Evolutionary conservation across 331 rosid genomes (phyloP).

Genomic region (Cucumis variabilis): DNA sequence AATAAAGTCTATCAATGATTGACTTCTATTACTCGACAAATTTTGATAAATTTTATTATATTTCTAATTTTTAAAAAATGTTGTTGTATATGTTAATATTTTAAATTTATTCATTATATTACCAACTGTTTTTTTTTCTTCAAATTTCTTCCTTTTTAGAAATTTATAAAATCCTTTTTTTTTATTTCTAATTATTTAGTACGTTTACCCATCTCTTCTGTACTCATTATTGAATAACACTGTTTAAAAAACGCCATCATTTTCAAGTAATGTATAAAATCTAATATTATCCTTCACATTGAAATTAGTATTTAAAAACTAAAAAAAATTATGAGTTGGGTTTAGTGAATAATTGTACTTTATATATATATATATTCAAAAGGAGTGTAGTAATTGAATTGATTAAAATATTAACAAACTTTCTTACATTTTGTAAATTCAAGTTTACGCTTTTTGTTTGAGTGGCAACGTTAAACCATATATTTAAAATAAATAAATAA

Average conservation of each 20-base stretch:
- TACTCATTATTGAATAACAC: neutral
- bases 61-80: too few species aligned
- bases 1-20: too few species aligned
- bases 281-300: neutral
- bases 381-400: neutral
- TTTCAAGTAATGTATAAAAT: neutral
- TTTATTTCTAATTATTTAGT: too few species aligned
- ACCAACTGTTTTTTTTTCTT: too few species aligned
- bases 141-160: too few species aligned
- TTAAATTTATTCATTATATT: too few species aligned
- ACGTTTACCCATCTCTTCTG: neutral
- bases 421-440: neutral
- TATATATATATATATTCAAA: neutral
- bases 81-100: too few species aligned
- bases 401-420: neutral
- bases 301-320: neutral
- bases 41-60: too few species aligned
- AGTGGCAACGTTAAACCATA: neutral
- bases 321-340: neutral
- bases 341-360: neutral
- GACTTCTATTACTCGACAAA: too few species aligned
- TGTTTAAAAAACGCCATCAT: neutral
- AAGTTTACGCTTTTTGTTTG: neutral
- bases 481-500: neutral
- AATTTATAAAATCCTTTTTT: too few species aligned